Evolutionary conservation across 805 yeast genomes (phyloP).

Genomic region (Ogataea henricii): DNA sequence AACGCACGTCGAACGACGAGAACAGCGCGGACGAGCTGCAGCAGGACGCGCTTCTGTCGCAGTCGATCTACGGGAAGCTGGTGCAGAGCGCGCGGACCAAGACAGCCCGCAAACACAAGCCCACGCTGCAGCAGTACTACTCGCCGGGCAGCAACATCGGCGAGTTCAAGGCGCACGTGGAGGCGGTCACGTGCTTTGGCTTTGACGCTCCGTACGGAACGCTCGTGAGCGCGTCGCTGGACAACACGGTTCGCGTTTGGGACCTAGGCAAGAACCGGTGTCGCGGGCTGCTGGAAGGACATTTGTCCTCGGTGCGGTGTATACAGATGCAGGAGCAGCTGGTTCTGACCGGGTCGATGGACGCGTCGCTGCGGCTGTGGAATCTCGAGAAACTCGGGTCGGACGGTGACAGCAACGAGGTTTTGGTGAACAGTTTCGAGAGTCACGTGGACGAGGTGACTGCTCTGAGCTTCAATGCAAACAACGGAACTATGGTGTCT

Average conservation of each 20-base stretch:
- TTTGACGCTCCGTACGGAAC: conserved; percentile 77
- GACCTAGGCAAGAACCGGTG: conserved; percentile 62
- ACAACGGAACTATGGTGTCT: conserved; percentile 53
- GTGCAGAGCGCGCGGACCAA: conserved; percentile 35
- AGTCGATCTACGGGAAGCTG: conserved; percentile 47
- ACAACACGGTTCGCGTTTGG: conserved; percentile 82
- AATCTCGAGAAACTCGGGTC: conserved; percentile 39
- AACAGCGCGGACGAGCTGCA: conserved; percentile 20
- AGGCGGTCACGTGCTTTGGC: conserved; percentile 56
- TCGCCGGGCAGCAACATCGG: conserved; percentile 57
- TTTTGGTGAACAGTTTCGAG: conserved; percentile 51
- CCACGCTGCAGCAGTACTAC: conserved; percentile 66
- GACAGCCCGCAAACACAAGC: conserved; percentile 49
- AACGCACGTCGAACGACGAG: conserved; percentile 14
- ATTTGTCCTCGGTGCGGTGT: conserved; percentile 57
- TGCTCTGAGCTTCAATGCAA: conserved; percentile 52
- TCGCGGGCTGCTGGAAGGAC: conserved; percentile 58
- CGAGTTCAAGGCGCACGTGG: conserved; percentile 53
- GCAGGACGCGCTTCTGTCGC: conserved; percentile 38
- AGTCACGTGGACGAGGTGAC: conserved; percentile 70
- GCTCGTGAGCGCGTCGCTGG: conserved; percentile 74
- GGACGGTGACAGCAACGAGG: conserved; percentile 22
- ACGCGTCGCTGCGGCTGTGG: conserved; percentile 66
- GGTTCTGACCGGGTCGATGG: conserved; percentile 59
- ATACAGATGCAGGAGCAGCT: conserved; percentile 56